Base-by-base conservation (phyloP, 352 stramenopile genomes). In the Pythium aristosporum region DNA sequence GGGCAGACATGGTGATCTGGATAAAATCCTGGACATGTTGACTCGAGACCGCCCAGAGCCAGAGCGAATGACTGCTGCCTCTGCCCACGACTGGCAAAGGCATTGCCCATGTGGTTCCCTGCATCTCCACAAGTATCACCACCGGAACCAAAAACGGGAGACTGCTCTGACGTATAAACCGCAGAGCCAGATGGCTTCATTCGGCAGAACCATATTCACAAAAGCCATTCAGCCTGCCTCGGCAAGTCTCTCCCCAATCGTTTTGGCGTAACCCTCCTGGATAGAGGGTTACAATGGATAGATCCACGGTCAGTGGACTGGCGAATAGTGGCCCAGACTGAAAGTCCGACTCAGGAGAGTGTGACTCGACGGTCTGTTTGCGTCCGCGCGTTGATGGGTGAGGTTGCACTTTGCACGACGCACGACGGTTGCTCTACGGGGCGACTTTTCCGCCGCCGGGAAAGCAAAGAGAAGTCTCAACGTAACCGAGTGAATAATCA, bases 1-100 rank as follows among this genome's bases (percentile, higher is more conserved):
- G 55, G 63, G 47, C 42, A 50, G 63, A 70, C 63, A 70, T 49
- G 57, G 50, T 49, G 32, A 46, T 21, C 20, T 67, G 37, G 62
- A 57, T 48, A 61, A 57, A 55, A 62, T 61, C 36, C 53, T 20
- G 21, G 21, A 52, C 43, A 49, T 20, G 43, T 25, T 49, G 43
- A 25, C 20, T 25, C 20, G 43, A 9, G 30, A 37, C 32, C 16
- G 20, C 52, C 41, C 61, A 67, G 61, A 67, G 61, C 61, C 61
- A 67, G 61, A 49, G 51, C 61, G 37, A 18, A 32, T 39, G 25
- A 18, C 46, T 39, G 25, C 1, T 28, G 54, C 34, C 42, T 57
- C 49, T 57, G 42, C 42, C 10, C n/a, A 32, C 9, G 16, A 37
- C 23, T 52, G 36, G 10, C 48, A 48, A 32, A 65, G 41, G 5